Evolutionary conservation across 116 monocot species (phyloP), one percentile per base, ranked within the genome.

Genomic region (Iris pallida): DNA sequence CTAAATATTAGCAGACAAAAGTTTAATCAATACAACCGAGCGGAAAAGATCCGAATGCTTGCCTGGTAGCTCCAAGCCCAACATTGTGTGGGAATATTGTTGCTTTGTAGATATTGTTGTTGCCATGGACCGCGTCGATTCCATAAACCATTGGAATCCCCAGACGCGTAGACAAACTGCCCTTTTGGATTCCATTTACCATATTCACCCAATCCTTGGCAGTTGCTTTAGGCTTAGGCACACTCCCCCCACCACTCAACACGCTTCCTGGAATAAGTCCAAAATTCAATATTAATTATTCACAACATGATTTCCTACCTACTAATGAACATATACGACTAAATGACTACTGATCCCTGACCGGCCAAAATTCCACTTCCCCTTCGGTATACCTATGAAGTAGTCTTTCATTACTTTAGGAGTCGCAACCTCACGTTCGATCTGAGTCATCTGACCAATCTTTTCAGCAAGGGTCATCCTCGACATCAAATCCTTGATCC

Each of bases 91-190:
- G 86, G 55, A 86, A 86, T 9, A 86, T 61, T 7, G 86, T 86
- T 47, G 86, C 86, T 51, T 71, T 74, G 62, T 86, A 86, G 15
- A 82, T 74, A 55, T 76, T 86, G 40, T 79, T 79, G 59, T 86
- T 76, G 2, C 88, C 88, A 71, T 88, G 88, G 30, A 88, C 88
- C 49, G 88, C 84, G 58, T 84, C 88, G 60, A 88, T 88, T 8
- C 78, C 88, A 70, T 88, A 88, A 10, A 88, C 70, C 66, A 88
- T 81, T 44, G 88, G 88, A 42, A 88, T 88, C 19, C 88, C 84
- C 57, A 88, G 71, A 8, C 84, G 73, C 4, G 88, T 88, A 0
- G 84, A 79, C 14, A 88, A 53, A 19, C 73, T 66, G 0, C 69
- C 84, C 70, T 74, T 84, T 63, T 88, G 88, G 6, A 88, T 42